A percentile compares a stretch with the other conserved stretches of the same genome.
Evolutionary conservation across 148 eudicot genomes (phyloP).

Genomic region (Arbutus unedo): DNA sequence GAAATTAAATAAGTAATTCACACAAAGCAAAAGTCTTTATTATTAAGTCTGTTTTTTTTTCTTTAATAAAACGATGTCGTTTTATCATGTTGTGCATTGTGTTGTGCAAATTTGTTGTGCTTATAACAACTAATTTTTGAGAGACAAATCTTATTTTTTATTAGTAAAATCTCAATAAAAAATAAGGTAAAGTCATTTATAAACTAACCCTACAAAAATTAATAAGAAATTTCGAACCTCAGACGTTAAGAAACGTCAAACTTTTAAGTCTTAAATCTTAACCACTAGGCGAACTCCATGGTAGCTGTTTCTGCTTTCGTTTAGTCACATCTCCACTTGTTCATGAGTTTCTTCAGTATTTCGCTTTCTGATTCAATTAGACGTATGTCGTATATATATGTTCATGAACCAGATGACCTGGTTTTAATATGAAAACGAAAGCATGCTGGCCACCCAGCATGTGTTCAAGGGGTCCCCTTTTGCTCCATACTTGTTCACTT

Average conservation of each 20-base stretch:
- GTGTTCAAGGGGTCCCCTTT: not conserved
- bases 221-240: too few species aligned
- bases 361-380: not conserved
- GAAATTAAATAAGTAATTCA: too few species aligned
- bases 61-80: too few species aligned
- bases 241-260: not conserved
- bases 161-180: too few species aligned
- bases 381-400: not conserved
- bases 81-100: too few species aligned
- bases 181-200: too few species aligned
- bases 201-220: too few species aligned
- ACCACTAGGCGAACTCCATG: not conserved
- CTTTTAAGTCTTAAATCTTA: not conserved
- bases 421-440: not conserved
- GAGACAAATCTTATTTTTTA: too few species aligned
- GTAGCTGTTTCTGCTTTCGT: not conserved
- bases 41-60: too few species aligned
- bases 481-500: not conserved
- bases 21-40: too few species aligned
- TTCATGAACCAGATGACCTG: not conserved
- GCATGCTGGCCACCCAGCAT: not conserved
- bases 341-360: not conserved
- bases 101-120: too few species aligned
- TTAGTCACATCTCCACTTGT: conserved; percentile 8
- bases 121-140: too few species aligned